phyloP scores from a whole-genome alignment of 768 basidiomycete genomes.

The Boletus subcaerulescens region DNA sequence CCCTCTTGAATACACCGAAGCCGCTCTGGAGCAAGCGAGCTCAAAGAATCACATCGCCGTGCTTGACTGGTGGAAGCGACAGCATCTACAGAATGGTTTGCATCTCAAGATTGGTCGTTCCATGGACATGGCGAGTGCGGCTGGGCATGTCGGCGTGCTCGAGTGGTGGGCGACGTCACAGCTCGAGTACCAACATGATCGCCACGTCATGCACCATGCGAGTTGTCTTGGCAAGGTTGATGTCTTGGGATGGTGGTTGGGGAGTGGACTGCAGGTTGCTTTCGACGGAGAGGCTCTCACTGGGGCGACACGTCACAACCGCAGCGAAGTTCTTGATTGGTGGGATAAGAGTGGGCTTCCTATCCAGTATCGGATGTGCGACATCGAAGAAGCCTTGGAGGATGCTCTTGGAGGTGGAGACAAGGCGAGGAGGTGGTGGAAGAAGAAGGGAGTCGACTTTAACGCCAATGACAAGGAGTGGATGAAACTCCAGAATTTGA shows the following conservation, averaged over 20 bases:
- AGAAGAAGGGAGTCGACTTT: slow-evolving; percentile 75
- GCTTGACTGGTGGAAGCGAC: slow-evolving; percentile 81
- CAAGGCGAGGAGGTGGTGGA: slow-evolving; percentile 78
- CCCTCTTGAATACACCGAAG: slow-evolving; percentile 72
- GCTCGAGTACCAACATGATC: slow-evolving; percentile 76
- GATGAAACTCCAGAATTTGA: slow-evolving; percentile 79
- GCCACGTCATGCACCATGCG: slow-evolving; percentile 72
- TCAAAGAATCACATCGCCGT: slow-evolving; percentile 73
- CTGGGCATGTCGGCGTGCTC: slow-evolving; percentile 70
- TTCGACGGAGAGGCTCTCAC: slow-evolving; percentile 80
- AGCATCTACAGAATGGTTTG: slow-evolving; percentile 45
- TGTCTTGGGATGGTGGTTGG: slow-evolving; percentile 81
- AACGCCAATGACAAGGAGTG: slow-evolving; percentile 83
- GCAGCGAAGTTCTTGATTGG: slow-evolving; percentile 83
- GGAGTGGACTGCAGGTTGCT: slow-evolving; percentile 69
- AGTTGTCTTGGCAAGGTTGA: slow-evolving; percentile 78
- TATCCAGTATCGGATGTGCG: slow-evolving; percentile 86
- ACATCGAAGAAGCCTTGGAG: slow-evolving; percentile 88
- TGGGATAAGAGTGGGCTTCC: slow-evolving; percentile 79
- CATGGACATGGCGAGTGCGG: slow-evolving; percentile 82
- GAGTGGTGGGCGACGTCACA: slow-evolving; percentile 86
- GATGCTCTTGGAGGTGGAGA: slow-evolving; percentile 82
- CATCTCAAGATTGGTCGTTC: slow-evolving; percentile 79
- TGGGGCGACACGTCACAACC: slow-evolving; percentile 78
- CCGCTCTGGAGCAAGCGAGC: slow-evolving; percentile 76